Evolutionary conservation across 148 eudicot species (phyloP).

Genomic region (Arbutus unedo): DNA sequence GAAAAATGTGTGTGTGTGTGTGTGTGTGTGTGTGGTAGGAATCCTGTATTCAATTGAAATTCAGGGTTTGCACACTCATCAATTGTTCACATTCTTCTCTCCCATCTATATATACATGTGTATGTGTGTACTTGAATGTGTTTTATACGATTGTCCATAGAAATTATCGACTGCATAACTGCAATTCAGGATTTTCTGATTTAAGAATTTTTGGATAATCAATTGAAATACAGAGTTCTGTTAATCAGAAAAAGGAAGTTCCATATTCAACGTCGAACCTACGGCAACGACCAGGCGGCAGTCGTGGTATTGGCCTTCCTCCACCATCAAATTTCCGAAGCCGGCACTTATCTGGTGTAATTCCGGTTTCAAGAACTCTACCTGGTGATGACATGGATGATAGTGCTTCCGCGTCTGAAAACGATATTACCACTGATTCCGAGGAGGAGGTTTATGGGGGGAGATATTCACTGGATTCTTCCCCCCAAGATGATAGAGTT

Average conservation of each 20-base stretch:
- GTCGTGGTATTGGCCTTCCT: slow-evolving; percentile 59
- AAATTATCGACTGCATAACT: background rate
- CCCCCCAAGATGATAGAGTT: slow-evolving; percentile 65
- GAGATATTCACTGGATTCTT: slow-evolving; percentile 72
- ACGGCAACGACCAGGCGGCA: slow-evolving; percentile 33
- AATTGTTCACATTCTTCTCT: too few relatives aligned
- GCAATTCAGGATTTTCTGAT: background rate
- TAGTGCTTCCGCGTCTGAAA: slow-evolving; percentile 49
- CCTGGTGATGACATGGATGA: slow-evolving; percentile 37
- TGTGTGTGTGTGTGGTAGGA: background rate
- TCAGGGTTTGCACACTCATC: background rate
- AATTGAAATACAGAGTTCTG: slow-evolving; percentile 47
- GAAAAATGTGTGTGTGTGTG: background rate
- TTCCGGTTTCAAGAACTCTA: slow-evolving; percentile 48
- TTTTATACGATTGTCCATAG: background rate
- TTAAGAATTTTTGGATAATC: background rate
- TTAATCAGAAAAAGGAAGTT: slow-evolving; percentile 38
- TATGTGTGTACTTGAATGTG: background rate
- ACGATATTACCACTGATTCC: slow-evolving; percentile 52
- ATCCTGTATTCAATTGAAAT: background rate
- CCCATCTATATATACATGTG: background rate
- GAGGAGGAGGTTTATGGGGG: slow-evolving; percentile 77
- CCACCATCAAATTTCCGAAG: slow-evolving; percentile 61
- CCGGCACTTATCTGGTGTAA: slow-evolving; percentile 56
- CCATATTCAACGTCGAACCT: slow-evolving; percentile 39